A percentile compares a stretch with the other conserved stretches of the same genome.
Conservation (phyloP, 2,329 filamentous ascomycete genomes). For the Aspergillus arachidicola region DNA sequence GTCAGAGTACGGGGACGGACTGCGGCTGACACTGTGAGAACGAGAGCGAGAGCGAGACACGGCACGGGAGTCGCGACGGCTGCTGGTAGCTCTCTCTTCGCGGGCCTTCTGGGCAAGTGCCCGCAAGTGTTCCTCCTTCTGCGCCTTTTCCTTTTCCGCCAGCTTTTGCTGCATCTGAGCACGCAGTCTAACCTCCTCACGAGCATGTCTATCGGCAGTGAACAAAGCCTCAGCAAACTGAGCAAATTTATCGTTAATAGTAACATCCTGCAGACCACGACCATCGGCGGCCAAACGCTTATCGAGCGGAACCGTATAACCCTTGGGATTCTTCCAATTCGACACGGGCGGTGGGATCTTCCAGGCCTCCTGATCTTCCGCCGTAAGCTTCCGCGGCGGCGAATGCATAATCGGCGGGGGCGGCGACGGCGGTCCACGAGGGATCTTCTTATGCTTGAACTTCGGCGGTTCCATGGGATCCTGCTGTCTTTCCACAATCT, state of each 20-base stretch:
- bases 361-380: constrained; percentile 97
- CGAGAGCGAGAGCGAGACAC: constrained; percentile 45
- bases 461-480: constrained; percentile 98
- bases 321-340: constrained; percentile 99
- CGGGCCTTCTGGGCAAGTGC: constrained; percentile 87
- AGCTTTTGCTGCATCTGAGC: constrained; percentile 93
- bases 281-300: constrained; percentile 95
- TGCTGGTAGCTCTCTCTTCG: constrained; percentile 64
- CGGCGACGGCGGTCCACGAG: constrained; percentile 85
- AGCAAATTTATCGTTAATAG: constrained; percentile 98
- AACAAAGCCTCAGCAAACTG: constrained; percentile 93
- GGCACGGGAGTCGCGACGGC: constrained; percentile 50
- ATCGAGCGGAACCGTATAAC: constrained; percentile 93
- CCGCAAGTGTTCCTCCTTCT: constrained; percentile 91
- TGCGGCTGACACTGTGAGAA: constrained; percentile 48
- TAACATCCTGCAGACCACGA: constrained; percentile 84
- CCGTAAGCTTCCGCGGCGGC: constrained; percentile 90
- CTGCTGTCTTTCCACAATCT: constrained; percentile 90
- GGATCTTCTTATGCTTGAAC: constrained; percentile 99
- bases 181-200: constrained; percentile 92
- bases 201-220: constrained; percentile 89
- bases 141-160: constrained; percentile 92
- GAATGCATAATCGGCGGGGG: constrained; percentile 95
- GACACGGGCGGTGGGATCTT: constrained; percentile 86
- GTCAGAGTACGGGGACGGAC: constrained; percentile 47